Evolutionary conservation across 176 grass and related monocot genomes (phyloP).

Genomic region (barley (Hordeum vulgare)): MorexV3_pseudomolecules_assembly NC_058524.1:541991580-541992079

Average conservation of each 20-base stretch:
- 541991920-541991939: background rate
- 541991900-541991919: background rate
- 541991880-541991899: background rate
- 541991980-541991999: background rate
- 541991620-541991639: no score
- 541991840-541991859: background rate
- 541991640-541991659: no score
- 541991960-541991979: background rate
- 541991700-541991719: constrained; percentile 31
- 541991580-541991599: no score
- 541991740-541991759: constrained; percentile 28
- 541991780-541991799: background rate
- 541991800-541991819: background rate
- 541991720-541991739: constrained; percentile 59
- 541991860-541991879: background rate
- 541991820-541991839: no score
- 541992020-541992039: background rate
- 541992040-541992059: background rate
- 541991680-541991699: no score
- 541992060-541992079: background rate
- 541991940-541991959: background rate
- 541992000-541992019: background rate
- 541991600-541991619: no score
- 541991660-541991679: no score
- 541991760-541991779: constrained; percentile 31